phyloP scores from a whole-genome alignment of 805 yeast species.

The Pichia gijzeniarum region DNA sequence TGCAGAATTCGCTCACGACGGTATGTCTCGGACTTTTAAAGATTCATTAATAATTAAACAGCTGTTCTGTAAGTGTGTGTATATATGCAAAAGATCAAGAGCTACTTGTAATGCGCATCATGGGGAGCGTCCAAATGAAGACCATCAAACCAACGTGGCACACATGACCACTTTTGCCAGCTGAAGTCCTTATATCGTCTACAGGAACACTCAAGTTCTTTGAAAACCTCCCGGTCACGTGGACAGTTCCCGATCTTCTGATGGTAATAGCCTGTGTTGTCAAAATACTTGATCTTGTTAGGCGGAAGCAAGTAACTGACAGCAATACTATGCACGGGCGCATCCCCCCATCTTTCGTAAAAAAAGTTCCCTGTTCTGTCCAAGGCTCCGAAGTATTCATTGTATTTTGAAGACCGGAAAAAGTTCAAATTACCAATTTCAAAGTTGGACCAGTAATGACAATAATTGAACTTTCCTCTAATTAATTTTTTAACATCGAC shows the following conservation, averaged over 20 bases:
- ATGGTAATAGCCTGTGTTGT: constrained; percentile 52
- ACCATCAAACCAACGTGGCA: constrained; percentile 33
- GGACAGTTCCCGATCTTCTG: constrained; percentile 57
- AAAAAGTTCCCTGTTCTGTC: constrained; percentile 63
- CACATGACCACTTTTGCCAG: constrained; percentile 46
- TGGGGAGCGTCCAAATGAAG: constrained; percentile 7
- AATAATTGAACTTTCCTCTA: constrained; percentile 42
- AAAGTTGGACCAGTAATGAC: constrained; percentile 64
- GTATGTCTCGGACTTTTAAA: neutral
- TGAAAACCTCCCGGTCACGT: constrained; percentile 36
- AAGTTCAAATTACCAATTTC: constrained; percentile 56
- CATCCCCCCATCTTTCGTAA: constrained; percentile 78
- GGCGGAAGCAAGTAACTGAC: constrained; percentile 44
- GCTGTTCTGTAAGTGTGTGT: neutral
- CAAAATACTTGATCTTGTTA: constrained; percentile 51
- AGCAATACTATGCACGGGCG: constrained; percentile 66
- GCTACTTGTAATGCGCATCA: constrained; percentile 1
- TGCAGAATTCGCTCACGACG: neutral
- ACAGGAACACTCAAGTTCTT: constrained; percentile 46
- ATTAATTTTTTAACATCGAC: constrained; percentile 34
- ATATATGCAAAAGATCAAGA: neutral
- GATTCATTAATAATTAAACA: neutral
- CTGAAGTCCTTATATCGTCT: constrained; percentile 42
- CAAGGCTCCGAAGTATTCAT: constrained; percentile 46
- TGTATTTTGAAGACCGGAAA: constrained; percentile 51